Base-by-base conservation (phyloP, 2,329 filamentous ascomycete species). In the Onygenales sp. region DNA sequence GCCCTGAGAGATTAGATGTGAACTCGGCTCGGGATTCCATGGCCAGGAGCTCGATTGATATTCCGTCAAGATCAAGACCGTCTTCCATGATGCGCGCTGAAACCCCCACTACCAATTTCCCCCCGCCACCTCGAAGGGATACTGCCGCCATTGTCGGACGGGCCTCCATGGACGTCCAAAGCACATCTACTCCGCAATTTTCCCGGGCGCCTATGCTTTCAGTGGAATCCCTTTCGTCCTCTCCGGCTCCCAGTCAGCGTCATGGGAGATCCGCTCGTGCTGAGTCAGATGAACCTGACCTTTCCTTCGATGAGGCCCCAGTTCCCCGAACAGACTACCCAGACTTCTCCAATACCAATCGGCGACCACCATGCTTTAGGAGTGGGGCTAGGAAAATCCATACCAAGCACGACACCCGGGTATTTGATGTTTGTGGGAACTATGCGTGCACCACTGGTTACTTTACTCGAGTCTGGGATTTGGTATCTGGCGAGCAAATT, bases 381-480 rank as follows among this genome's bases (percentile, higher is more conserved):
- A 78, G 83, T 42, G 85, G 87, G 0, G 79, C 81, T n/a, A 79
- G 78, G 50, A 87, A 92, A 58, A 91, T 98, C 53, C 72, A 79
- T 33, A 91, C 87, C 2, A 90, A 88, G 61, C 93, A 95, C 60
- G 93, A 97, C 58, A 87, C 88, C 4, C 84, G 89, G 42, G 76
- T 90, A 33, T 84, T 96, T 64, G 91, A 93, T 57, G 84, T 95
- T 2, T 96, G 88, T 65, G 93, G 93, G 6, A 85, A 91, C 58
- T 84, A 86, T 59, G 83, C 93, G 6, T 95, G 89, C 66, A 92
- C 91, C 0, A 88, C 87, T 13, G 93, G 92, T 4, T 86, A 87
- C 58, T 77, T 93, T 57, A 97, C 92, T 1, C 82, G 88, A 56
- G 88, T 91, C 0, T 98, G 93, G 91, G 92, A 85, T 65, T 70